phyloP scores from a whole-genome alignment of 2,329 filamentous ascomycete species.

The Clathrospora elynae region DNA sequence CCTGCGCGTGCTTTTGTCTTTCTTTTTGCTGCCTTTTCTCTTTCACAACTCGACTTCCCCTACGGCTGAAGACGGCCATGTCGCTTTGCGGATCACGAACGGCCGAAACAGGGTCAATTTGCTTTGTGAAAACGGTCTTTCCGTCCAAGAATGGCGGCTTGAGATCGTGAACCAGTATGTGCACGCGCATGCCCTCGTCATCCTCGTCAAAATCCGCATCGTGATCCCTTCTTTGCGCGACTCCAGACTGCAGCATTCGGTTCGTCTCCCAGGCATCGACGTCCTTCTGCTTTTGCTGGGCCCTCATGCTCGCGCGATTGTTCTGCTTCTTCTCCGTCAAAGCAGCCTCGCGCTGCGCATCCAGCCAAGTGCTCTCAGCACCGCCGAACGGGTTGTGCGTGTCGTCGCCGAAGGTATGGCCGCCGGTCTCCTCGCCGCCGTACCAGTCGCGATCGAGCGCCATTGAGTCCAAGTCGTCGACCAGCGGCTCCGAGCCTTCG shows the following conservation, averaged over 20 bases:
- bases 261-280: constrained; percentile 99
- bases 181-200: constrained; percentile 84
- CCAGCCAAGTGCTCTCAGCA: constrained; percentile 73
- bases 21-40: constrained; percentile 92
- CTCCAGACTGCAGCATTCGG: constrained; percentile 94
- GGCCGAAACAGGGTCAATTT: constrained; percentile 91
- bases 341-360: constrained; percentile 74
- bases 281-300: constrained; percentile 86
- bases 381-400: constrained; percentile 89
- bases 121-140: constrained; percentile 94
- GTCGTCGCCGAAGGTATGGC: constrained; percentile 86
- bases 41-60: constrained; percentile 90
- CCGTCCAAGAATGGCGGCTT: constrained; percentile 94
- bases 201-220: constrained; percentile 85
- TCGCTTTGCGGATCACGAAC: constrained; percentile 94
- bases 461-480: constrained; percentile 70
- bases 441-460: constrained; percentile 94
- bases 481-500: constrained; percentile 65
- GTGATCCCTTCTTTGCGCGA: constrained; percentile 85
- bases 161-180: constrained; percentile 90
- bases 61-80: constrained; percentile 97
- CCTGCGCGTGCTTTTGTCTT: constrained; percentile 89
- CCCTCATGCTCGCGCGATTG: constrained; percentile 71
- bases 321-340: constrained; percentile 80
- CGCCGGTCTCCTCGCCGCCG: constrained; percentile 80